Conservation (phyloP, 2,329 filamentous ascomycete genomes). For the Meredithiella fracta region DNA sequence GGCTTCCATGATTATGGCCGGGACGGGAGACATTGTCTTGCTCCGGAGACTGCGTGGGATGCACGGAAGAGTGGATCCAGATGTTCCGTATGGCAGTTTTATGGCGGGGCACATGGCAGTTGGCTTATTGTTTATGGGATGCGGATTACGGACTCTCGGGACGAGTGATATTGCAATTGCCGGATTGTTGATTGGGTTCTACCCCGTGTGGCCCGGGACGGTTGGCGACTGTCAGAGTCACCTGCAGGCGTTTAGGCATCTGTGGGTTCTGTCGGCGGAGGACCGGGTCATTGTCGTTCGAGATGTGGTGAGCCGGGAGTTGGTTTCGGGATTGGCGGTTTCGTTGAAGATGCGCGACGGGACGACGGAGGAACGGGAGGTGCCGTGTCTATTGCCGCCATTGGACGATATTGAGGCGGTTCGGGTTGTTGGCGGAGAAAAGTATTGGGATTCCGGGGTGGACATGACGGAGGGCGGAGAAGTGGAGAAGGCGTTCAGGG, state of each 20-base stretch:
- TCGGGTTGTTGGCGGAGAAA: constrained; percentile 41
- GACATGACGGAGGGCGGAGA: constrained; percentile 50
- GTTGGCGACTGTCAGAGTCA: constrained; percentile 92
- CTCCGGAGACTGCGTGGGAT: constrained; percentile 74
- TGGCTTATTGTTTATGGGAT: constrained; percentile 77
- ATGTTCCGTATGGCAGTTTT: constrained; percentile 84
- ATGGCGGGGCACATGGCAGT: constrained; percentile 85
- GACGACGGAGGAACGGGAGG: constrained; percentile 12
- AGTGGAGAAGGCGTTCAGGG: constrained; percentile 44
- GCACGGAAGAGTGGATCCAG: constrained; percentile 69
- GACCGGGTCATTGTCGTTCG: constrained; percentile 75
- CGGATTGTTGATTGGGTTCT: constrained; percentile 76
- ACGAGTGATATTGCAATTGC: constrained; percentile 78
- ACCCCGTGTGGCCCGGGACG: constrained; percentile 75
- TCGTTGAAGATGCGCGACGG: constrained; percentile 40
- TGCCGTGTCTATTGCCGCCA: constrained; percentile 47
- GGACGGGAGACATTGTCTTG: constrained; percentile 74
- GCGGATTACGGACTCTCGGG: constrained; percentile 80
- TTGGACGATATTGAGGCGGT: constrained; percentile 45
- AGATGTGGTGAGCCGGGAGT: constrained; percentile 68
- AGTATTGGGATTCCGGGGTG: constrained; percentile 68
- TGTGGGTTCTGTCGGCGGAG: constrained; percentile 91
- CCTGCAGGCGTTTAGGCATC: constrained; percentile 87
- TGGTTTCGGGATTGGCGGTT: constrained; percentile 52
- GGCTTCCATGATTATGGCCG: constrained; percentile 81